Conservation (phyloP, 768 basidiomycete genomes). For the Boletus speciosus region DNA sequence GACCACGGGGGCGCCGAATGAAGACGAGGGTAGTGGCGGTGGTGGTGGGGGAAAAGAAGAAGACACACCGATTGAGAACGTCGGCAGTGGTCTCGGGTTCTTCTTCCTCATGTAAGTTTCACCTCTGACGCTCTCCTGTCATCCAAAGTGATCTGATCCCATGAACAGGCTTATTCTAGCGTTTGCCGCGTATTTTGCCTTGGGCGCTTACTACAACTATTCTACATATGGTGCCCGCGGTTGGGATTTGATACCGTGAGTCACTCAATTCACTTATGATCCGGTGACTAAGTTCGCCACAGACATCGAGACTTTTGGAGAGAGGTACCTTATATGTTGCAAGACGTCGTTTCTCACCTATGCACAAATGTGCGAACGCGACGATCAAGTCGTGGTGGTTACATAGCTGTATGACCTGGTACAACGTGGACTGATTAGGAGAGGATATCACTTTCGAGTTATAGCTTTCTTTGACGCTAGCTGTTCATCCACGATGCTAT, state of each 20-base stretch:
- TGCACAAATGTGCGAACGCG: constrained; percentile 71
- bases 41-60: constrained; percentile 16
- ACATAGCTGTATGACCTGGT: constrained; percentile 62
- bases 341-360: constrained; percentile 72
- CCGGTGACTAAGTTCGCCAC: background rate
- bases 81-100: constrained; percentile 80
- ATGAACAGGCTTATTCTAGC: constrained; percentile 49
- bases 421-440: background rate
- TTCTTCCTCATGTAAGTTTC: constrained; percentile 77
- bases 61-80: constrained; percentile 36
- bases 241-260: constrained; percentile 80
- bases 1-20: constrained; percentile 23
- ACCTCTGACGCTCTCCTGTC: background rate
- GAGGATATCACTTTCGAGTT: background rate
- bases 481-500: constrained; percentile 8
- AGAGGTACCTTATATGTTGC: constrained; percentile 83
- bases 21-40: constrained; percentile 21
- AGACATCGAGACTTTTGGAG: constrained; percentile 90
- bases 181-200: constrained; percentile 63
- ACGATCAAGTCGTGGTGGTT: constrained; percentile 64
- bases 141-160: constrained; percentile 33
- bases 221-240: constrained; percentile 83
- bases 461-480: constrained; percentile 8
- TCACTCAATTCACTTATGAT: constrained; percentile 18
- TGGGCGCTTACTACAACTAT: constrained; percentile 88